These are phyloP conservation scores for Cryphonectria radicalis DNA, from an alignment of 2,329 filamentous ascomycete species.

Conservation along the genomic window DNA sequence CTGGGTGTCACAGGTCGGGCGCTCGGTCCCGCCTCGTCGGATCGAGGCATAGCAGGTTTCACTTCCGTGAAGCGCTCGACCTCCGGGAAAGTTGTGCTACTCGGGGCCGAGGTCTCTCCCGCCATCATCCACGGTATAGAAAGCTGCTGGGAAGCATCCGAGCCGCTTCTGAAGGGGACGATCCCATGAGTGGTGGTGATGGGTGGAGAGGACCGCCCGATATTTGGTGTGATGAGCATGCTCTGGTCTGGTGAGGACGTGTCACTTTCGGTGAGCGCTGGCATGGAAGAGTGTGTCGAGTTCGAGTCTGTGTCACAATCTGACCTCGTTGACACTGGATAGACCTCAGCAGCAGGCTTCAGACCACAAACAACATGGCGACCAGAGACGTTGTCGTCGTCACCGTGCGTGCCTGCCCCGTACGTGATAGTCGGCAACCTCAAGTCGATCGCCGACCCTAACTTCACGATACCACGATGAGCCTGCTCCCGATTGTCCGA, in stretches of 20 bases:
- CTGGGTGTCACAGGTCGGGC: not conserved
- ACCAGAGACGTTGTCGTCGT: not conserved
- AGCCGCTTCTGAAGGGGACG: slow-evolving; percentile 18
- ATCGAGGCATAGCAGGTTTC: not conserved
- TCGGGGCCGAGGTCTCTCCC: slow-evolving; percentile 19
- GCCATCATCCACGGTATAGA: slow-evolving; percentile 4
- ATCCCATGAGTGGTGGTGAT: slow-evolving; percentile 14
- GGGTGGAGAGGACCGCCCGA: slow-evolving; percentile 29
- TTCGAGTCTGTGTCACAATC: slow-evolving; percentile 21
- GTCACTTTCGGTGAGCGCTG: slow-evolving; percentile 38
- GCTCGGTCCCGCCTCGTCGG: not conserved
- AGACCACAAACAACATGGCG: not conserved
- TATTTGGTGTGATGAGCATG: slow-evolving; percentile 36
- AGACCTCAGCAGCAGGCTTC: slow-evolving; percentile 22
- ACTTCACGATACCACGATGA: not conserved
- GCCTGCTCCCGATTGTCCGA: not conserved
- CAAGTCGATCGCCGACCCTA: slow-evolving; percentile 1
- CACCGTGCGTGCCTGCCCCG: not conserved
- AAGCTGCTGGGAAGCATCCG: slow-evolving; percentile 12
- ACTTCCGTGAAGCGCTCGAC: not conserved
- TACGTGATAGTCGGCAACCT: not conserved
- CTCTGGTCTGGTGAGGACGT: slow-evolving; percentile 38
- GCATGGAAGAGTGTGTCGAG: slow-evolving; percentile 38
- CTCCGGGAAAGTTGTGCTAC: not conserved
- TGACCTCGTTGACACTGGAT: not conserved